Evolutionary conservation across 139 green algal genomes (phyloP).

Genomic region (Klebsormidium nitens): DNA sequence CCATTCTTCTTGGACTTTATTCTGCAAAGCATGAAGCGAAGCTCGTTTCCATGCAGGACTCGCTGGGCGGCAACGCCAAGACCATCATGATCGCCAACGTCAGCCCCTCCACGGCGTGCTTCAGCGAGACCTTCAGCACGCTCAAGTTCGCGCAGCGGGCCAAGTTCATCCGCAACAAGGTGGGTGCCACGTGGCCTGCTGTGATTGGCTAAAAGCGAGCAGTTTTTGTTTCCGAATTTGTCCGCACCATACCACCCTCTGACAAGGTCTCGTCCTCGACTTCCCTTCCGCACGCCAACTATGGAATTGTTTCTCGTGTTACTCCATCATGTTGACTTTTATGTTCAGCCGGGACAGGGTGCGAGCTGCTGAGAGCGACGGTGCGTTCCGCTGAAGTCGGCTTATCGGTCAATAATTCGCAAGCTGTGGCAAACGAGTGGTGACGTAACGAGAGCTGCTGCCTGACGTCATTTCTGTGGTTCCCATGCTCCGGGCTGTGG

Average conservation of each 20-base stretch:
- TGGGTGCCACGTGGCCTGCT: not conserved
- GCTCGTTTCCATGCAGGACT: no score
- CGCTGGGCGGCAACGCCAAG: slow-evolving; percentile 89
- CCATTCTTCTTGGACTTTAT: no score
- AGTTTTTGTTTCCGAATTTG: not conserved
- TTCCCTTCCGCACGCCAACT: slow-evolving; percentile 7
- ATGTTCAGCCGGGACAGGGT: no score
- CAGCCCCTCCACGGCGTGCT: slow-evolving; percentile 55
- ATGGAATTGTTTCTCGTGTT: slow-evolving; percentile 6
- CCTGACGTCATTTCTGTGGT: slow-evolving; percentile 2
- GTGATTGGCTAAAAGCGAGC: not conserved
- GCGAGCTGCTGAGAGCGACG: no score
- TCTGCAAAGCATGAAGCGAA: no score
- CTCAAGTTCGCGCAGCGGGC: slow-evolving; percentile 77
- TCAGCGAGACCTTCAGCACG: slow-evolving; percentile 87
- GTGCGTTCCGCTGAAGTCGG: no score
- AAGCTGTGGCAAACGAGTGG: no score
- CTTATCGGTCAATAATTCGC: no score
- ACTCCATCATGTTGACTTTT: slow-evolving; percentile 7
- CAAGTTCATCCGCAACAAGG: slow-evolving; percentile 83
- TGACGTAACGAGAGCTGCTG: not conserved
- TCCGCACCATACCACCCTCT: not conserved
- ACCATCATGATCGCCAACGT: slow-evolving; percentile 89
- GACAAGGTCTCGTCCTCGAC: not conserved
- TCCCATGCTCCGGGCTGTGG: slow-evolving; percentile 44